Conservation (phyloP, 306 rosid genomes). For the Castanea mollissima region DNA sequence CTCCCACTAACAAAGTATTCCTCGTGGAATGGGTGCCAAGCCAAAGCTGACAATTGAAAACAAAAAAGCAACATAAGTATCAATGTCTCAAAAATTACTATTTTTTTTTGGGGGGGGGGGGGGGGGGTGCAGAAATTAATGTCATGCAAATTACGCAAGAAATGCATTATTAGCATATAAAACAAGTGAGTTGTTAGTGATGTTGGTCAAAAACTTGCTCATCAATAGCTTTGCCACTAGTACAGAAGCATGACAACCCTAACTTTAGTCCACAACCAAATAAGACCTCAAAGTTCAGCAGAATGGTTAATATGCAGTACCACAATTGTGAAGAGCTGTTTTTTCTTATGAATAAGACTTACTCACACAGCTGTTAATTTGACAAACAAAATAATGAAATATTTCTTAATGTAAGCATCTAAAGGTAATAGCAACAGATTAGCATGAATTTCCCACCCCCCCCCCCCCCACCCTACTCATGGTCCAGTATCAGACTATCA, state of each 20-base stretch:
- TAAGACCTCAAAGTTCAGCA: not conserved
- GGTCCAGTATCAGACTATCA: too few species aligned
- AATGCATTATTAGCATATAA: slow-evolving; percentile 20
- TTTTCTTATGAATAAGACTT: too few species aligned
- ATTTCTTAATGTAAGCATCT: too few species aligned
- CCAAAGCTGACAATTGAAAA: slow-evolving; percentile 65
- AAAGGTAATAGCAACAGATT: too few species aligned
- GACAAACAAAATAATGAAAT: too few species aligned
- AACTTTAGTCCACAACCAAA: not conserved
- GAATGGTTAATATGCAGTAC: not conserved
- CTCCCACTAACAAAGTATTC: slow-evolving; percentile 99
- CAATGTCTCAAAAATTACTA: not conserved
- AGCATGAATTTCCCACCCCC: too few species aligned
- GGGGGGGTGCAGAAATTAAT: too few species aligned
- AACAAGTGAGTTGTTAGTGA: not conserved
- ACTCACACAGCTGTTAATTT: too few species aligned
- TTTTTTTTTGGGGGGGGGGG: too few species aligned
- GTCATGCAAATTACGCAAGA: slow-evolving; percentile 11
- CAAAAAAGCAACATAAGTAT: slow-evolving; percentile 22
- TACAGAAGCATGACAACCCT: not conserved
- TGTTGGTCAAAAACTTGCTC: not conserved
- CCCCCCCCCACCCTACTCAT: too few species aligned
- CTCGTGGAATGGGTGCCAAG: slow-evolving; percentile 99
- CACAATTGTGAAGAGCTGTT: too few species aligned
- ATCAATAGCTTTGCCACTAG: not conserved